phyloP scores from a whole-genome alignment of 345 rosid genomes.

The Combretum micranthum region DNA sequence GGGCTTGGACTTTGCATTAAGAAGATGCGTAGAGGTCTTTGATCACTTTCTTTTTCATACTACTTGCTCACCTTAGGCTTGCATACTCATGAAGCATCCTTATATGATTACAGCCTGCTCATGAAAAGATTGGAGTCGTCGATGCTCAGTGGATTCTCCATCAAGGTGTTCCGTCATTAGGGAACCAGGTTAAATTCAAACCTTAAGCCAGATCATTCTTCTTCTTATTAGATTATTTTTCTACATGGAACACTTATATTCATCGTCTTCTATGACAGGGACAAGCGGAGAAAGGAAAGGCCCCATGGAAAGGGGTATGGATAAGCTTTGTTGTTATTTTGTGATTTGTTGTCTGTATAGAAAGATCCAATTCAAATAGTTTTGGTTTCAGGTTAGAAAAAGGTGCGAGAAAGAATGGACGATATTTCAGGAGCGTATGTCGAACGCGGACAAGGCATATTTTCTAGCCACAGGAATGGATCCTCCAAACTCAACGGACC shows the following conservation, averaged over 20 bases:
- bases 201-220: background rate
- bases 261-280: slow-evolving; percentile 30
- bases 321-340: background rate
- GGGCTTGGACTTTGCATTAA: slow-evolving; percentile 54
- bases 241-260: too few species aligned
- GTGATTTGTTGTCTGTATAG: background rate
- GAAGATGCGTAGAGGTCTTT: slow-evolving; percentile 50
- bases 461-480: slow-evolving; percentile 27
- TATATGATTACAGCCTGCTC: slow-evolving; percentile 39
- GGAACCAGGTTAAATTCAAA: slow-evolving; percentile 38
- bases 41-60: background rate
- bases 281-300: slow-evolving; percentile 28
- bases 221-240: too few species aligned
- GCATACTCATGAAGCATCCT: background rate
- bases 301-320: slow-evolving; percentile 69
- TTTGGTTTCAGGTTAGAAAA: slow-evolving; percentile 55
- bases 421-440: slow-evolving; percentile 62
- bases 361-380: background rate
- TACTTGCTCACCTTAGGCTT: background rate
- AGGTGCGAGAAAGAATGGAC: slow-evolving; percentile 84
- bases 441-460: slow-evolving; percentile 55
- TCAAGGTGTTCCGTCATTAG: slow-evolving; percentile 48
- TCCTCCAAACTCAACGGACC: slow-evolving; percentile 17
- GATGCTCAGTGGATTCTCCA: slow-evolving; percentile 59
- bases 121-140: slow-evolving; percentile 60